Evolutionary conservation across 2,329 filamentous ascomycete genomes (phyloP).

Genomic region (Cladosporium sp.): DNA sequence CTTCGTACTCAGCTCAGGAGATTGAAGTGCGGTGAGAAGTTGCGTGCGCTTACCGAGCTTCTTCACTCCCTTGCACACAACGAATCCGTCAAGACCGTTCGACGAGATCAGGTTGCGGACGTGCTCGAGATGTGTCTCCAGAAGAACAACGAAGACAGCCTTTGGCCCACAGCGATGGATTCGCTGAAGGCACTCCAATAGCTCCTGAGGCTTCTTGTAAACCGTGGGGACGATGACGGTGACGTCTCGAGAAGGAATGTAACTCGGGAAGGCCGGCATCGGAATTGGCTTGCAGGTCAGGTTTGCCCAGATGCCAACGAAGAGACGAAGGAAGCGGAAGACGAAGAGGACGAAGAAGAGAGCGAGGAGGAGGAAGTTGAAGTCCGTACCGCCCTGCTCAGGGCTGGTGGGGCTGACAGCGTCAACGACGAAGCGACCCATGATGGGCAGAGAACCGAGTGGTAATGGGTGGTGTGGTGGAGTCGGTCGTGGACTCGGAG

Average conservation of each 20-base stretch:
- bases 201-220: conserved; percentile 34
- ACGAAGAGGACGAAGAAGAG: conserved; percentile 21
- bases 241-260: conserved; percentile 27
- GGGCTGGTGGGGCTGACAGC: neutral
- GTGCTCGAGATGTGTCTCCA: conserved; percentile 1
- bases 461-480: neutral
- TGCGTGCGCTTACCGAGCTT: conserved; percentile 39
- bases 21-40: conserved; percentile 33
- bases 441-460: neutral
- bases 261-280: conserved; percentile 29
- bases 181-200: conserved; percentile 31
- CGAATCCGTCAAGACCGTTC: too few species aligned
- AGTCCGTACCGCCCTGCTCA: neutral
- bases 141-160: conserved; percentile 33
- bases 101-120: too few species aligned
- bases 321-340: conserved; percentile 32
- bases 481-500: neutral
- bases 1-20: too few species aligned
- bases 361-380: conserved; percentile 12
- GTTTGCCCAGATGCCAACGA: conserved; percentile 34
- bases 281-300: conserved; percentile 32
- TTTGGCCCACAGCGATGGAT: conserved; percentile 30
- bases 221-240: conserved; percentile 38
- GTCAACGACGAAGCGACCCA: neutral
- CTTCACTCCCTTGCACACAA: too few species aligned